Conservation (phyloP, 1,139 yeast genomes). For the Geotrichum macrosporum region DNA sequence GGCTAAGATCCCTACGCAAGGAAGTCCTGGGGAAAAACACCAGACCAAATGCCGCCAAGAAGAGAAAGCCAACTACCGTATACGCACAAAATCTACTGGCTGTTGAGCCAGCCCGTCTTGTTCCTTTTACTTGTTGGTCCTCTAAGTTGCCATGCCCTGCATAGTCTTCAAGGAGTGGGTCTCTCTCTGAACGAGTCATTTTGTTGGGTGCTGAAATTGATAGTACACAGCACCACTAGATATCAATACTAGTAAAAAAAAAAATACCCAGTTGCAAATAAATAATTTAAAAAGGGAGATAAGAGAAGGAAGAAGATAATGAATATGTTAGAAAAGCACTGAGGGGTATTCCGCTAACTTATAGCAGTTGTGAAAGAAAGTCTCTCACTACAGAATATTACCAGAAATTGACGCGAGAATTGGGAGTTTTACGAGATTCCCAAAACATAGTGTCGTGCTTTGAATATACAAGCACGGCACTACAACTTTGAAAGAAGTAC, state of each 20-base stretch:
- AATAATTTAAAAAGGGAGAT: background rate
- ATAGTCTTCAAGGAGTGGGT: slow-evolving; percentile 8
- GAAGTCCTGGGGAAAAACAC: slow-evolving; percentile 86
- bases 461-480: no score
- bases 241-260: no score
- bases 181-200: no score
- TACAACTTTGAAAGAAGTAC: no score
- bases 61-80: slow-evolving; percentile 51
- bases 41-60: slow-evolving; percentile 55
- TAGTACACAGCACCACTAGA: no score
- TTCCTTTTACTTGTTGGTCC: slow-evolving; percentile 6
- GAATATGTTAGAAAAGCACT: background rate
- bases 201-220: no score
- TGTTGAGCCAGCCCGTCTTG: slow-evolving; percentile 7
- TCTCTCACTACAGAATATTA: no score
- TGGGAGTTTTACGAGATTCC: background rate
- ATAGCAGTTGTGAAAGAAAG: background rate
- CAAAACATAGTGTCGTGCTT: background rate
- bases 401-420: no score
- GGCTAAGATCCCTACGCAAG: slow-evolving; percentile 70
- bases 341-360: background rate
- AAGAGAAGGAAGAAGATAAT: background rate
- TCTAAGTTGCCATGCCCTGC: background rate
- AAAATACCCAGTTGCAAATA: no score
- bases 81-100: slow-evolving; percentile 42